phyloP scores from a whole-genome alignment of 495 filamentous ascomycete genomes.

The Amorphotheca resinae region DNA sequence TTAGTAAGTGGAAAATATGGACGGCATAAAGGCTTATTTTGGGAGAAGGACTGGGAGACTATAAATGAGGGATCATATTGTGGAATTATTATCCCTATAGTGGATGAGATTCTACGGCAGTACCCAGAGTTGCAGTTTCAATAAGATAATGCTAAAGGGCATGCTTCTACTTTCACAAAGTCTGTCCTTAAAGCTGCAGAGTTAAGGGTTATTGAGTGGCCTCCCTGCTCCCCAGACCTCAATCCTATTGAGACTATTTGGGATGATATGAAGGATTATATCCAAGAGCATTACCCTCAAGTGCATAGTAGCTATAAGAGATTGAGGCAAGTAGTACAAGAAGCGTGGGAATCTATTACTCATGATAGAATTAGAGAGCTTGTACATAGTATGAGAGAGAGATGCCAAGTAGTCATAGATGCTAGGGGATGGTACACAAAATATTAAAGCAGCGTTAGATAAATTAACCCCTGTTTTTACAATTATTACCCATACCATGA shows the following conservation, averaged over 20 bases:
- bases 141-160: slow-evolving; percentile 3
- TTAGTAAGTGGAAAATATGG: slow-evolving; percentile 6
- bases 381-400: neutral
- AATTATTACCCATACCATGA: too few relatives aligned
- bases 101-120: slow-evolving; percentile 3
- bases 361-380: slow-evolving; percentile 5
- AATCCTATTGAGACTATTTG: slow-evolving; percentile 7
- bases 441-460: too few relatives aligned
- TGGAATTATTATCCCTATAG: slow-evolving; percentile 2
- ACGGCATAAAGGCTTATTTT: slow-evolving; percentile 3
- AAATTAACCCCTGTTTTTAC: too few relatives aligned
- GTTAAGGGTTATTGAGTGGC: neutral
- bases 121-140: slow-evolving; percentile 7
- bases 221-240: neutral
- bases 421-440: slow-evolving; percentile 4
- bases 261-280: slow-evolving; percentile 8
- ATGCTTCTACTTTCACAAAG: neutral
- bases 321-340: slow-evolving; percentile 2
- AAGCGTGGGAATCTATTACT: slow-evolving; percentile 12
- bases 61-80: slow-evolving; percentile 2
- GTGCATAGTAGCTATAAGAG: slow-evolving; percentile 3
- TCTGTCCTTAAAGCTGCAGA: neutral
- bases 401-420: slow-evolving; percentile 7
- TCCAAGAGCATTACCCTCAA: slow-evolving; percentile 1
- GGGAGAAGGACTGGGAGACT: slow-evolving; percentile 11